Base-by-base conservation (phyloP, 306 rosid genomes). In the Abrus pulchellus region DNA sequence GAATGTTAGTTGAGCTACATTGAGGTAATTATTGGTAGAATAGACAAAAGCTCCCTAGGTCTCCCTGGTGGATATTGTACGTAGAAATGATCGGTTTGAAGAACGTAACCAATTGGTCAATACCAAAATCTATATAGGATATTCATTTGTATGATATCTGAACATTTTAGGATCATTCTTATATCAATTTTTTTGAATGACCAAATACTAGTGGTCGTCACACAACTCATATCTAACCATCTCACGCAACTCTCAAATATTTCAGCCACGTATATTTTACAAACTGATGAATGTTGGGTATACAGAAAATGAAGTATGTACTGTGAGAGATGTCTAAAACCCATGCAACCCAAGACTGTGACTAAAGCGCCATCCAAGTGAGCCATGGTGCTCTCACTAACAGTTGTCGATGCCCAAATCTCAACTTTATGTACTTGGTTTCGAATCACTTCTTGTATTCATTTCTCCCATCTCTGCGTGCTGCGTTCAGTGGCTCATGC, bases 281-380 rank as follows among this genome's bases (percentile, higher is more conserved):
- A 86, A 69, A 53, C 8, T 48, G 38, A 77, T 43, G 72, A 10
- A 20, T 68, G 65, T 7, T 1, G 6, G 1, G 30, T 66, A 47
- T 67, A 48, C 57, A 57, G 40, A 36, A 36, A 7, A 50, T 80
- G 47, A 54, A 45, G 11, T 63, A 75, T 49, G 60, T 47, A 56
- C 12, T 44, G 36, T 44, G 36, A 10, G 47, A 36, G 40, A n/a
- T 20, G 8, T 27, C 29, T 40, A 9, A 54, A 74, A 83, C 34
- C 73, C 83, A 54, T 83, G 81, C 74, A 83, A 83, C 89, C 83
- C 97, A 88, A 85, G 80, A 76, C 79, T 72, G 97, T 91, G 98
- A 92, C 97, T 89, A 62, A 84, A 85, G 98, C 97, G 97, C 94
- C 98, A 85, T 83, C 97, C 79, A 67, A 72, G 84, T 83, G 94